A percentile compares a stretch with the other conserved stretches of the same genome.
These are phyloP conservation scores for Hypoxylon fuscum DNA, from an alignment of 495 filamentous ascomycete genomes.

Conservation along the genomic window DNA sequence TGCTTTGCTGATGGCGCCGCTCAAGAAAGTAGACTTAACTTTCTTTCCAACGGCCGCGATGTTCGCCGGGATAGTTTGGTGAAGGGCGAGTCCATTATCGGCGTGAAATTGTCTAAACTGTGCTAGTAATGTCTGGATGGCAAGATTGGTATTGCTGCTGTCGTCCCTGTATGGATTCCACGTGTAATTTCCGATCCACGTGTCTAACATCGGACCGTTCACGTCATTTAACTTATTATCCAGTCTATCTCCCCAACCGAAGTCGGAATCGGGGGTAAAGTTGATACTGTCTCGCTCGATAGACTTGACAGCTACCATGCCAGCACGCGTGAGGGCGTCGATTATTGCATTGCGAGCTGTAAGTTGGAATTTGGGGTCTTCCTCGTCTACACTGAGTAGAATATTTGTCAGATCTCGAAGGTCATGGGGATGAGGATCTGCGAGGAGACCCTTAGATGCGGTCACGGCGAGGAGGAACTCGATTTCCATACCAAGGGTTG, in stretches of 20 bases:
- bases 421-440: slow-evolving; percentile 30
- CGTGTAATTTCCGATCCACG: not conserved
- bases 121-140: not conserved
- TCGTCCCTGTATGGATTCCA: not conserved
- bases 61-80: not conserved
- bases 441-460: not conserved
- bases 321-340: slow-evolving; percentile 5
- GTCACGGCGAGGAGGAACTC: slow-evolving; percentile 26
- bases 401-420: not conserved
- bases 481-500: slow-evolving; percentile 35
- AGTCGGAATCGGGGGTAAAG: not conserved
- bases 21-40: not conserved
- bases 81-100: not conserved
- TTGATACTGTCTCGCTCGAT: not conserved
- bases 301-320: slow-evolving; percentile 10
- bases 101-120: slow-evolving; percentile 14
- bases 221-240: not conserved
- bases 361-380: not conserved
- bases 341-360: slow-evolving; percentile 27
- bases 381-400: not conserved
- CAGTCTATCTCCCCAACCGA: slow-evolving; percentile 15
- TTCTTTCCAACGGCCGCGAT: not conserved
- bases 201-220: not conserved
- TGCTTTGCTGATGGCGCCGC: not conserved
- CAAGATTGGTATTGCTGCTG: not conserved